phyloP scores from a whole-genome alignment of 2,329 filamentous ascomycete genomes.

The Arthroderma sp. region DNA sequence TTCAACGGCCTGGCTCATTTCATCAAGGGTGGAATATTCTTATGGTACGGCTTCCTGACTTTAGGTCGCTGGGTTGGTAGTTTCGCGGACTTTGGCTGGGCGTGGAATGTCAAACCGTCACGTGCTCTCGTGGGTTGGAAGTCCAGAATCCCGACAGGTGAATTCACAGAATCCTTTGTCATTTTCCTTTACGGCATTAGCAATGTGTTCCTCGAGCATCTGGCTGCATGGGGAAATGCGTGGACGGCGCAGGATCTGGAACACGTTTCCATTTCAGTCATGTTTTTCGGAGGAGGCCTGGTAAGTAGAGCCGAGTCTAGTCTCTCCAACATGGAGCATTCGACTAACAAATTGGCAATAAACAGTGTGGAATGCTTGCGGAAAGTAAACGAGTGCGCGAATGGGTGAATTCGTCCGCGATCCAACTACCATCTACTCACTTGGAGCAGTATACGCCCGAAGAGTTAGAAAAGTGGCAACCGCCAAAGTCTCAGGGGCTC shows the following conservation, averaged over 20 bases:
- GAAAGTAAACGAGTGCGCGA: constrained; percentile 60
- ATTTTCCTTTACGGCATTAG: constrained; percentile 82
- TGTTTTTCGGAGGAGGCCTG: constrained; percentile 87
- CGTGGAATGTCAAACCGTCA: constrained; percentile 73
- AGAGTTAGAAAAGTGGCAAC: constrained; percentile 39
- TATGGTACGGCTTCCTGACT: constrained; percentile 80
- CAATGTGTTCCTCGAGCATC: constrained; percentile 86
- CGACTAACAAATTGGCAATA: constrained; percentile 7
- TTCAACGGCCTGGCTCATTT: constrained; percentile 86
- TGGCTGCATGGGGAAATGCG: constrained; percentile 54
- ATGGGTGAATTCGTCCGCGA: constrained; percentile 29
- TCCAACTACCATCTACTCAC: constrained; percentile 1
- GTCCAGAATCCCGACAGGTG: constrained; percentile 53
- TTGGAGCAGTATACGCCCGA: constrained; percentile 7
- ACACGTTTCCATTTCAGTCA: constrained; percentile 79
- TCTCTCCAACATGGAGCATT: constrained; percentile 1
- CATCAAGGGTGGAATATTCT: constrained; percentile 89
- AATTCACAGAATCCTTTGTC: constrained; percentile 78
- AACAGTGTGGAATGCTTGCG: constrained; percentile 65
- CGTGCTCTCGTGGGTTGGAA: constrained; percentile 48
- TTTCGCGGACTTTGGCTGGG: constrained; percentile 85
- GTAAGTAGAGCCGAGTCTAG: constrained; percentile 31
- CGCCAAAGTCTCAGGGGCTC: constrained; percentile 55
- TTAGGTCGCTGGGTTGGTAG: constrained; percentile 81
- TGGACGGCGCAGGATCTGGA: constrained; percentile 77